A percentile compares a stretch with the other conserved stretches of the same genome.
phyloP scores from a whole-genome alignment of 1,284 basidiomycete genomes.

The Puccinia triticina region DNA sequence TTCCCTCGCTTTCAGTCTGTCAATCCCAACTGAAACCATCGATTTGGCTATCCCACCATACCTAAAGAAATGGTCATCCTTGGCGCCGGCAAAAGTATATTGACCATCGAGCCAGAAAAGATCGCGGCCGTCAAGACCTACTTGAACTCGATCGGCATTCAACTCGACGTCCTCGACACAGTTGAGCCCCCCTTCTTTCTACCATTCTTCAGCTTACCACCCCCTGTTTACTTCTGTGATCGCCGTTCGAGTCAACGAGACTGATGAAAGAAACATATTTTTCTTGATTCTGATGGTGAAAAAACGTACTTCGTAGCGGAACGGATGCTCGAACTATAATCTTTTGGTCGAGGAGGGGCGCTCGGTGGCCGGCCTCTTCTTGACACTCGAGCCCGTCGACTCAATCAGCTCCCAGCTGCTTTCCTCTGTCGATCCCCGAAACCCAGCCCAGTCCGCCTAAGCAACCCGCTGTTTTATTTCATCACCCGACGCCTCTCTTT shows the following conservation, averaged over 20 bases:
- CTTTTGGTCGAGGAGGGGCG: slow-evolving; percentile 14
- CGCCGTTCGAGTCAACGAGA: too few relatives aligned
- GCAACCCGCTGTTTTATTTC: too few relatives aligned
- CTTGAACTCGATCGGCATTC: slow-evolving; percentile 16
- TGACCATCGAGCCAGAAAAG: background rate
- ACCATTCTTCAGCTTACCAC: background rate
- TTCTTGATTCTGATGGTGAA: too few relatives aligned
- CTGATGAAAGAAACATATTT: too few relatives aligned
- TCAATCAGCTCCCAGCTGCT: background rate
- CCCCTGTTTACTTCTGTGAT: background rate
- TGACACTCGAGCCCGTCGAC: slow-evolving; percentile 6
- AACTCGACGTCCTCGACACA: slow-evolving; percentile 26
- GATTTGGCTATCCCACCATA: too few relatives aligned
- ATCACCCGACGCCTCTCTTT: too few relatives aligned
- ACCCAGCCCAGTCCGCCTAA: too few relatives aligned
- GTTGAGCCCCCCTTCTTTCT: background rate
- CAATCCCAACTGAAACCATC: background rate
- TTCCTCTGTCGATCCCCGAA: background rate
- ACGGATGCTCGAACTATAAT: slow-evolving; percentile 30
- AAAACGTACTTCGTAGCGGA: background rate
- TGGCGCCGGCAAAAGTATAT: background rate
- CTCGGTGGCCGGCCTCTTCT: slow-evolving; percentile 4
- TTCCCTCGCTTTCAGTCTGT: background rate
- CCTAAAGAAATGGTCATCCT: slow-evolving; percentile 13
- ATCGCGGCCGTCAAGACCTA: background rate